These are phyloP conservation scores for Phaffia rhodozyma DNA, from an alignment of 1,284 basidiomycete species.

Conservation along the genomic window DNA sequence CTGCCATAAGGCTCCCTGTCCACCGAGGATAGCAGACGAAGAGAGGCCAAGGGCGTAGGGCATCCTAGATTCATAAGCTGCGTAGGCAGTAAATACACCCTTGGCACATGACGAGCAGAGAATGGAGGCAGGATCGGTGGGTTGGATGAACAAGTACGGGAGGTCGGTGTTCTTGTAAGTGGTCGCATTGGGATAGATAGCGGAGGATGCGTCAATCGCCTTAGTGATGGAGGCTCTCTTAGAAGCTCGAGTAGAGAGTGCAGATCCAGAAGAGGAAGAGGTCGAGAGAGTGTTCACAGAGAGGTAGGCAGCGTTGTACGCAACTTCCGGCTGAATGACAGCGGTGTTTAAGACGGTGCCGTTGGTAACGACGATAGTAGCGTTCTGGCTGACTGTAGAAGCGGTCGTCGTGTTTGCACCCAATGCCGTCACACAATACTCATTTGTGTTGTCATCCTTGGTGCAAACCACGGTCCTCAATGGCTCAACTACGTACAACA, in stretches of 20 bases:
- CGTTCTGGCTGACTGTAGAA: constrained; percentile 19
- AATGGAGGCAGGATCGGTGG: constrained; percentile 39
- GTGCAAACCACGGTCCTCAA: constrained; percentile 56
- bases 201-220: constrained; percentile 20
- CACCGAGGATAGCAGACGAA: constrained; percentile 51
- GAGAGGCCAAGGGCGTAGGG: constrained; percentile 62
- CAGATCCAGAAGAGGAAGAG: constrained; percentile 16
- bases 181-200: constrained; percentile 50
- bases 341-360: neutral
- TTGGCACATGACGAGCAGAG: constrained; percentile 75
- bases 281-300: constrained; percentile 25
- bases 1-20: constrained; percentile 54
- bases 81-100: constrained; percentile 58
- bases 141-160: constrained; percentile 62
- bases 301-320: constrained; percentile 23
- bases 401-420: constrained; percentile 32
- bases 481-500: constrained; percentile 58
- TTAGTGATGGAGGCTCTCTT: constrained; percentile 11
- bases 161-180: constrained; percentile 55
- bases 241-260: constrained; percentile 25
- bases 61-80: constrained; percentile 53
- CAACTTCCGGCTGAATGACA: constrained; percentile 4
- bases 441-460: constrained; percentile 50
- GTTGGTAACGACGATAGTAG: constrained; percentile 16
- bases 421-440: constrained; percentile 47